A percentile compares a stretch with the other conserved stretches of the same genome.
Evolutionary conservation across 208 protist genomes (phyloP).

Genomic region (Trypanosoma platydactyli): DNA sequence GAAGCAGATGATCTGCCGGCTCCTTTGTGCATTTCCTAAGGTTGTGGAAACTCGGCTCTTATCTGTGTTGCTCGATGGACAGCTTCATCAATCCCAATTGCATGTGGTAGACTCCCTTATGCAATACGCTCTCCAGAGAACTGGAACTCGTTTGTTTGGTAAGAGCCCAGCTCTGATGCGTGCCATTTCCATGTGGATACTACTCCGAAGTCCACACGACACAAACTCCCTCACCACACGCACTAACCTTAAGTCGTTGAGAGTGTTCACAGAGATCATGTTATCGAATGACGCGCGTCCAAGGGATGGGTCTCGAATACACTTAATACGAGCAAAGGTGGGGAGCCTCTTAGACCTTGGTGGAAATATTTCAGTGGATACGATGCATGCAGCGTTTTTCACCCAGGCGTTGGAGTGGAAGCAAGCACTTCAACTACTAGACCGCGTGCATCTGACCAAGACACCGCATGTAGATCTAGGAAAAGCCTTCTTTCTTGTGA

Average conservation of each 20-base stretch:
- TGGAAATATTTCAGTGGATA: neutral
- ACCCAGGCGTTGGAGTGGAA: slow-evolving; percentile 7
- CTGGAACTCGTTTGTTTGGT: neutral
- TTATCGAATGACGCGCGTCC: neutral
- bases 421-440: slow-evolving; percentile 10
- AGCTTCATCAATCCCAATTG: slow-evolving; percentile 15
- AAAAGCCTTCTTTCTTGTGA: slow-evolving; percentile 1
- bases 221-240: neutral
- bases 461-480: slow-evolving; percentile 6
- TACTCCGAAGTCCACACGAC: slow-evolving; percentile 6
- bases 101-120: slow-evolving; percentile 21
- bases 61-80: neutral
- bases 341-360: neutral
- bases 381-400: neutral
- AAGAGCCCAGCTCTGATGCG: slow-evolving; percentile 18
- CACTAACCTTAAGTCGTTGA: neutral
- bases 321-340: neutral
- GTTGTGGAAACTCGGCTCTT: slow-evolving; percentile 23
- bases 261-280: slow-evolving; percentile 15
- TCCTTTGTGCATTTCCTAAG: slow-evolving; percentile 32
- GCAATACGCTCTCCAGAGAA: neutral
- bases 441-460: neutral
- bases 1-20: slow-evolving; percentile 3
- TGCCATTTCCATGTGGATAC: slow-evolving; percentile 10
- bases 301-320: neutral